Conservation (phyloP, 495 filamentous ascomycete genomes). For the Talaromyces adpressus region DNA sequence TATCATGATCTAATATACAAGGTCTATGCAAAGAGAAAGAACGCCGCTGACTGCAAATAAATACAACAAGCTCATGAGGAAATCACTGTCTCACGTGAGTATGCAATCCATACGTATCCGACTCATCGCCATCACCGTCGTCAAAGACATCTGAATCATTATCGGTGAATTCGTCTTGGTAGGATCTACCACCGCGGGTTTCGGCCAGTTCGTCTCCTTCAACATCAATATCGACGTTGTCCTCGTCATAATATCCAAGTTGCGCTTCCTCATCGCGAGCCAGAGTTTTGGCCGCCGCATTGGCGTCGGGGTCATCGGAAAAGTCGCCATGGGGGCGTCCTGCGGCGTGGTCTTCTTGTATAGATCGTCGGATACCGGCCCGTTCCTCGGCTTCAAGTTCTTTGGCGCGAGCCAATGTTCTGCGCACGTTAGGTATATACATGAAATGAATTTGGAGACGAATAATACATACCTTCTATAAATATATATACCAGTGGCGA, state of each 20-base stretch:
- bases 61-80: neutral
- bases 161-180: conserved; percentile 49
- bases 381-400: conserved; percentile 81
- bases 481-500: conserved; percentile 74
- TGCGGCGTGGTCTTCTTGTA: conserved; percentile 32
- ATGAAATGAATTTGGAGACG: neutral
- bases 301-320: conserved; percentile 38
- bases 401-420: conserved; percentile 74
- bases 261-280: conserved; percentile 43
- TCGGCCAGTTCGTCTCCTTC: conserved; percentile 32
- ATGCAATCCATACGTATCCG: conserved; percentile 41
- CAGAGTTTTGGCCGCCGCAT: conserved; percentile 34
- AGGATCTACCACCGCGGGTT: conserved; percentile 17
- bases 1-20: neutral
- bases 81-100: conserved; percentile 23
- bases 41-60: neutral
- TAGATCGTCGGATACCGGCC: conserved; percentile 34
- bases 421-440: conserved; percentile 13
- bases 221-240: conserved; percentile 33
- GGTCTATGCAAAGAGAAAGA: neutral
- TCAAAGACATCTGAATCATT: conserved; percentile 43
- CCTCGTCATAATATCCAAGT: conserved; percentile 37
- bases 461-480: conserved; percentile 52
- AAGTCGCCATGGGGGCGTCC: conserved; percentile 31
- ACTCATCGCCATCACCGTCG: conserved; percentile 31